Evolutionary conservation across 139 green algal genomes (phyloP).

Genomic region (Picochlorum sp.): DNA sequence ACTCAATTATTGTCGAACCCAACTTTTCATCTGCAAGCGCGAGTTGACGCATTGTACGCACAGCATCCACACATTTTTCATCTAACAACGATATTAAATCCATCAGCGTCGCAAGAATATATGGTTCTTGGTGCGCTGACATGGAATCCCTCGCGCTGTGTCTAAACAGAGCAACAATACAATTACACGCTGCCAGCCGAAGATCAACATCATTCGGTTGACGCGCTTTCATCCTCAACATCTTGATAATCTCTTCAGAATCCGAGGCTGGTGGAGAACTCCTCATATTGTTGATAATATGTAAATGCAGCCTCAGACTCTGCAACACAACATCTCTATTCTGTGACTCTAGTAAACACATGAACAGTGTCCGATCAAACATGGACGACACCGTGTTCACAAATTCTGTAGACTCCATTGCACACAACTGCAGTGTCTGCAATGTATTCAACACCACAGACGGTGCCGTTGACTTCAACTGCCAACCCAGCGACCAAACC

Average conservation of each 20-base stretch:
- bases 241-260: slow-evolving; percentile 9
- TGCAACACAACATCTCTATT: not conserved
- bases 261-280: not conserved
- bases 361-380: not conserved
- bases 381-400: not conserved
- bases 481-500: slow-evolving; percentile 13
- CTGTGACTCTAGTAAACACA: not conserved
- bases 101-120: not conserved
- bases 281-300: not conserved
- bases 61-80: not conserved
- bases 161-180: not conserved
- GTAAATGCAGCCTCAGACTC: not conserved
- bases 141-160: too few species aligned
- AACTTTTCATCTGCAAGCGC: not conserved
- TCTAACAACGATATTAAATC: not conserved
- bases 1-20: not conserved
- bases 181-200: not conserved
- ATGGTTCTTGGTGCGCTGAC: too few species aligned
- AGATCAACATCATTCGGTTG: too few species aligned
- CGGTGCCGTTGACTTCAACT: not conserved
- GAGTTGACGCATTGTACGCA: not conserved
- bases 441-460: too few species aligned
- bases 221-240: too few species aligned
- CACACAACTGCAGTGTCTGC: not conserved
- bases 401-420: not conserved